Base-by-base conservation (phyloP, 2,329 filamentous ascomycete genomes). In the Talaromyces verruculosus region DNA sequence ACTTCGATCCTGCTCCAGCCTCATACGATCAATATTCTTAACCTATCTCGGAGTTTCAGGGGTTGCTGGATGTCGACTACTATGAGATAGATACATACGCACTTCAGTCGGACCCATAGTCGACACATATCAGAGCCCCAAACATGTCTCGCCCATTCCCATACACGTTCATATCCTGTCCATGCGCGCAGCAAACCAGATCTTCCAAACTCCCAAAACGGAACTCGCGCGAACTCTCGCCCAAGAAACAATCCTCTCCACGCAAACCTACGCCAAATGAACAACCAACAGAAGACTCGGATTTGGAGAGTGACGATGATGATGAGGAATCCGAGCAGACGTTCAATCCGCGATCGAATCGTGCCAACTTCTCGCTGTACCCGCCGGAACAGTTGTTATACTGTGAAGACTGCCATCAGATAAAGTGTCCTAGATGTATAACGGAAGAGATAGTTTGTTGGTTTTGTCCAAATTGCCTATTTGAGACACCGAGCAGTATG, bases 371-470 rank as follows among this genome's bases (percentile, higher is more conserved):
- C 83, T 93, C 92, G 70, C 84, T 99, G 37, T 97, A 94, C 75
- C 94, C 95, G 0, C 88, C 97, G 53, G 94, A 98, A 74, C 89
- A 97, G 75, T 86, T 99, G 30, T 85, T 98, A 47, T 99, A 96
- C 82, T 99, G 95, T 82, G 94, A 97, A 76, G 95, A 98, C 77
- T 99, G 95, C 78, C 92, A 96, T 76, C 91, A 97, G 78, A 96
- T 98, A 68, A 91, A 95, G 71, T 99, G 95, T 76, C 91, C 92
- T 5, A 85, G 93, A 80, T 99, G 95, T 75, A 91, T 96, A 63
- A 87, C 89, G 58, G 95, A 99, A 76, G 95, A 99, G 80, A 93
- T 97, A 64, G 89, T 96, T 58, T 95, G 92, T 63, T 97, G 93
- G 84, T 99, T 92, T 79, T 99, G 95, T 74, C 95, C 95, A 5